These are phyloP conservation scores for Hypoxylon sp. DNA, from an alignment of 2,329 filamentous ascomycete genomes.

Conservation along the genomic window DNA sequence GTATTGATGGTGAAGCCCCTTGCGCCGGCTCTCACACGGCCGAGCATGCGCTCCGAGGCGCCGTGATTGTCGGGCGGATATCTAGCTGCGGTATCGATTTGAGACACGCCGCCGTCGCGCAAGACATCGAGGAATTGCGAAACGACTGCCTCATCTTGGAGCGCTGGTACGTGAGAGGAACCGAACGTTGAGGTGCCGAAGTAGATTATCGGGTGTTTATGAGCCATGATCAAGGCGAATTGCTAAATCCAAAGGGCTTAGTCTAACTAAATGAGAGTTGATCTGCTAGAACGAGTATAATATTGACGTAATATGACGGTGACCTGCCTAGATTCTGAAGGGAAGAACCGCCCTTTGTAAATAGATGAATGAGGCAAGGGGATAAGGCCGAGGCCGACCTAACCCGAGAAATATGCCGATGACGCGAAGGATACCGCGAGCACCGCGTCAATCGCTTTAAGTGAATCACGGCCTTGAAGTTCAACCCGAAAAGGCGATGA, in stretches of 20 bases:
- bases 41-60: slow-evolving; percentile 32
- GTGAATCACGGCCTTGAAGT: neutral
- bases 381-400: neutral
- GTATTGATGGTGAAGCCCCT: slow-evolving; percentile 40
- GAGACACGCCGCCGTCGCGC: slow-evolving; percentile 13
- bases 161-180: slow-evolving; percentile 22
- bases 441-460: neutral
- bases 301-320: neutral
- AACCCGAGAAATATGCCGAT: slow-evolving; percentile 10
- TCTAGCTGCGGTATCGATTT: slow-evolving; percentile 34
- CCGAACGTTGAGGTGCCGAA: slow-evolving; percentile 26
- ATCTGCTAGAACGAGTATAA: neutral
- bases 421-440: slow-evolving; percentile 9
- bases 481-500: neutral
- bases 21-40: slow-evolving; percentile 24
- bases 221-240: slow-evolving; percentile 4
- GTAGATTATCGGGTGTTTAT: slow-evolving; percentile 21
- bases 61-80: slow-evolving; percentile 36
- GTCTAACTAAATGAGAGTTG: neutral
- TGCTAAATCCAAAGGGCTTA: neutral
- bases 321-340: neutral
- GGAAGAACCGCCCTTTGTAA: neutral
- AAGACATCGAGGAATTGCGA: slow-evolving; percentile 24
- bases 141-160: slow-evolving; percentile 20
- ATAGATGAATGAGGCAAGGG: neutral